Percentiles rank a stretch among this genome's conserved stretches.
Conservation (phyloP, 2,329 filamentous ascomycete species). For the Anthostomella pinea region DNA sequence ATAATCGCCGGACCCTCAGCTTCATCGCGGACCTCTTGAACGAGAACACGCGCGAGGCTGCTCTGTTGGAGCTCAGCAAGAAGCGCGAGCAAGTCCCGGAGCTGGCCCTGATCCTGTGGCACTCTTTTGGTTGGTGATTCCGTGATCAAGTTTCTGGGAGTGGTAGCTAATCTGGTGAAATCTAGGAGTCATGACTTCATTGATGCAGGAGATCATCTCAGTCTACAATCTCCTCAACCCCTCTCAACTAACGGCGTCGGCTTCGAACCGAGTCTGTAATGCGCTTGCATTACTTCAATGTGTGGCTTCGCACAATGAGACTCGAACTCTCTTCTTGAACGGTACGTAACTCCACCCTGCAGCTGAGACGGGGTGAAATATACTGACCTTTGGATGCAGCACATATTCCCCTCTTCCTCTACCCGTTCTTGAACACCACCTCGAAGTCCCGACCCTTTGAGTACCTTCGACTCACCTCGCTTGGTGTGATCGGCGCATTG, state of each 20-base stretch:
- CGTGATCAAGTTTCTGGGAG: neutral
- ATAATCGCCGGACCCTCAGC: constrained; percentile 86
- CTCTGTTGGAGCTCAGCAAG: constrained; percentile 93
- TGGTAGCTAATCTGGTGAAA: constrained; percentile 16
- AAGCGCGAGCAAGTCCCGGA: constrained; percentile 98
- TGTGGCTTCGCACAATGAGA: constrained; percentile 96
- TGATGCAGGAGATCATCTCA: constrained; percentile 97
- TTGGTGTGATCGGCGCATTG: constrained; percentile 93
- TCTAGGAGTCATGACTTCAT: constrained; percentile 92
- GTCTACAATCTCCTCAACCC: constrained; percentile 96
- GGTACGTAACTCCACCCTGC: constrained; percentile 49
- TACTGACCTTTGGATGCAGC: constrained; percentile 49
- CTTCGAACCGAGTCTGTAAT: constrained; percentile 96
- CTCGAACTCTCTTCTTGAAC: constrained; percentile 86
- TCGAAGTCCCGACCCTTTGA: constrained; percentile 98
- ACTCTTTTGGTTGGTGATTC: constrained; percentile 79
- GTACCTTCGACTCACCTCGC: constrained; percentile 90
- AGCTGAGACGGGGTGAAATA: too few species aligned
- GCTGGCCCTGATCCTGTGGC: constrained; percentile 93
- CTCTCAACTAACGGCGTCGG: constrained; percentile 94
- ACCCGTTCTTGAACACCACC: constrained; percentile 97
- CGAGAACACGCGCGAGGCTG: constrained; percentile 81
- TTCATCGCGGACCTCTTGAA: constrained; percentile 92
- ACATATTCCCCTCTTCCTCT: constrained; percentile 95
- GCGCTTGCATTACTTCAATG: constrained; percentile 93